Evolutionary conservation across 2,329 filamentous ascomycete species (phyloP), one percentile per base, ranked within the genome.

Genomic region (Chaetomiaceae sp.): DNA sequence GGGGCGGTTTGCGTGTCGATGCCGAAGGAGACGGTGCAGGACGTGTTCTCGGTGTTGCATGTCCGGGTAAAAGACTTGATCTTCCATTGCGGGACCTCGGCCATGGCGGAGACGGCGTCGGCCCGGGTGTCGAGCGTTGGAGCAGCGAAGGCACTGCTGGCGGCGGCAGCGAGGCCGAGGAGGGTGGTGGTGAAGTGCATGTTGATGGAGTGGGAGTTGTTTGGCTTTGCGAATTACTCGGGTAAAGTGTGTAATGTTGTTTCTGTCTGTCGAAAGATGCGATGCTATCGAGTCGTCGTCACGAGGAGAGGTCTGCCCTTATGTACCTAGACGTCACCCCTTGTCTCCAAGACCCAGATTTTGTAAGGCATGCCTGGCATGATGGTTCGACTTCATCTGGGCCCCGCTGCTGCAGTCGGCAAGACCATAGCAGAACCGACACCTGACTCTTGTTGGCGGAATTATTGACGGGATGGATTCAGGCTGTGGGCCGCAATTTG

Each of bases 11-110:
- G 53, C 29, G 70, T 70, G 64, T 74, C 62, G 64, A 77, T 67
- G 51, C 63, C 63, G 59, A 75, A 77, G 15, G 62, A 62, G 71
- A 73, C 73, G 38, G 61, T 65, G 68, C 73, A 75, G 29, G 61
- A 63, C 15, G 69, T 72, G 66, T 75, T 65, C 20, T 38, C 63
- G 5, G 54, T 39, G 64, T 72, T 65, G 69, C 73, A 75, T 33
- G 62, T 65, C 27, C 72, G 73, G 58, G 66, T 67, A 54, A 74
- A 54, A 48, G 59, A 54, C 36, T 66, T 59, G 58, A 76, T 67
- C 7, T 67, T 75, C 74, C 72, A 76, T 23, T 57, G 36, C 2
- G 59, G 58, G 3, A 53, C 43, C n/a, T 44, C 37, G 3, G 55
- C 55, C 56, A 58, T 59, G 33, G 58, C 55, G 4, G 59, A 60